These are phyloP conservation scores for Blastomyces silverae DNA, from an alignment of 2,329 filamentous ascomycete species.

Conservation along the genomic window DNA sequence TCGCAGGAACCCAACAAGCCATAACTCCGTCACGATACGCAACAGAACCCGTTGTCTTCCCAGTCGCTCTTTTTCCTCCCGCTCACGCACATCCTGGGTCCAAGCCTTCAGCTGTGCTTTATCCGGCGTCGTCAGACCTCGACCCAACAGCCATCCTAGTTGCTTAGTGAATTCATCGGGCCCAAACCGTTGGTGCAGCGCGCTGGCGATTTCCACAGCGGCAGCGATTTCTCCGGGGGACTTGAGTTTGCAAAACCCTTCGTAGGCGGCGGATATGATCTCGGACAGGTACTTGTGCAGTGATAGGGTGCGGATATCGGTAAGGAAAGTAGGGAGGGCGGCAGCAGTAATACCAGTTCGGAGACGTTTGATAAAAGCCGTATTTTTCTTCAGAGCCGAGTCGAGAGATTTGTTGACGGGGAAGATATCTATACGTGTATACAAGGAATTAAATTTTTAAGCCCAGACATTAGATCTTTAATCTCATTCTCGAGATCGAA, in stretches of 20 bases:
- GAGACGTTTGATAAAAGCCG: slow-evolving; percentile 92
- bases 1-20: slow-evolving; percentile 81
- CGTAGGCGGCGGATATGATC: slow-evolving; percentile 91
- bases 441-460: slow-evolving; percentile 11
- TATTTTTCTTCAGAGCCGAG: slow-evolving; percentile 96
- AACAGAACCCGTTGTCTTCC: slow-evolving; percentile 77
- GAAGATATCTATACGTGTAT: slow-evolving; percentile 59
- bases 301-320: slow-evolving; percentile 84
- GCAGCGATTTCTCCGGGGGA: slow-evolving; percentile 85
- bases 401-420: slow-evolving; percentile 72
- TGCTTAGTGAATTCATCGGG: slow-evolving; percentile 84
- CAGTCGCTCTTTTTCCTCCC: slow-evolving; percentile 91
- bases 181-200: slow-evolving; percentile 92
- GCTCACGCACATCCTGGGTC: slow-evolving; percentile 74
- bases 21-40: slow-evolving; percentile 87
- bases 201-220: slow-evolving; percentile 86
- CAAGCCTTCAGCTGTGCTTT: slow-evolving; percentile 74
- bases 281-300: slow-evolving; percentile 96
- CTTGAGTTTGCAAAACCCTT: slow-evolving; percentile 87
- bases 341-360: slow-evolving; percentile 79
- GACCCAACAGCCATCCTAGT: slow-evolving; percentile 85
- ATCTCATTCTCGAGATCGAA: background rate
- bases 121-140: slow-evolving; percentile 85
- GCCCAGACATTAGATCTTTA: background rate
- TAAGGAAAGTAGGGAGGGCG: slow-evolving; percentile 73